A percentile compares a stretch with the other conserved stretches of the same genome.
These are phyloP conservation scores for Flaveria floridana DNA, from an alignment of 140 eudicot species.

Conservation along the genomic window DNA sequence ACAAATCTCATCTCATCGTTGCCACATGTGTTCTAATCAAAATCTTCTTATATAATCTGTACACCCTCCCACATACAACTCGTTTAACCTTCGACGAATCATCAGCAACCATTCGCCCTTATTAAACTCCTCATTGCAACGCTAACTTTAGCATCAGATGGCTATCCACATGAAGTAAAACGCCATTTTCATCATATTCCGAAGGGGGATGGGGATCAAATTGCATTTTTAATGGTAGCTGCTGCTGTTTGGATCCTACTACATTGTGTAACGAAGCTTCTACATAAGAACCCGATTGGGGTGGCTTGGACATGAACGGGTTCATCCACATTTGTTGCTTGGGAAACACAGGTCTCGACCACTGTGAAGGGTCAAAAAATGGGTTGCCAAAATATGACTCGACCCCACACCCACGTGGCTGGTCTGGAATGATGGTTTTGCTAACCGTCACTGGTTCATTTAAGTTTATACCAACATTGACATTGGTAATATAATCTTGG, in stretches of 20 bases:
- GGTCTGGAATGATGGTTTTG: slow-evolving; percentile 13
- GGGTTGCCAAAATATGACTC: slow-evolving; percentile 36
- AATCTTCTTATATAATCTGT: slow-evolving; percentile 27
- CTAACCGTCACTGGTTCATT: slow-evolving; percentile 7
- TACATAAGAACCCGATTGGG: slow-evolving; percentile 10
- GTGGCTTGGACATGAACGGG: slow-evolving; percentile 12
- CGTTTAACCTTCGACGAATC: slow-evolving; percentile 16
- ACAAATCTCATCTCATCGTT: slow-evolving; percentile 17
- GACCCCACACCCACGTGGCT: slow-evolving; percentile 12
- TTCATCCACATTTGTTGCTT: slow-evolving; percentile 31
- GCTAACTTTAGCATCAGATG: slow-evolving; percentile 28
- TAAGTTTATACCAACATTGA: slow-evolving; percentile 13
- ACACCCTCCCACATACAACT: slow-evolving; percentile 27
- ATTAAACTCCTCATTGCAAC: slow-evolving; percentile 16
- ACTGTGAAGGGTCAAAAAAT: slow-evolving; percentile 39
- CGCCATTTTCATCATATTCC: slow-evolving; percentile 30
- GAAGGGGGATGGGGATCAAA: not conserved
- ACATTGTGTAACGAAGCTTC: slow-evolving; percentile 27
- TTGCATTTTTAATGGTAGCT: slow-evolving; percentile 13
- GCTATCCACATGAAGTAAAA: slow-evolving; percentile 29
- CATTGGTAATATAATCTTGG: not conserved
- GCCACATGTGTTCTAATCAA: not conserved
- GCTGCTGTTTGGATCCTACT: slow-evolving; percentile 24
- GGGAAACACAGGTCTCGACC: slow-evolving; percentile 35
- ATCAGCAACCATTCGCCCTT: not conserved